Base-by-base conservation (phyloP, 1,139 yeast species). In the Magnusiomyces ingens region DNA sequence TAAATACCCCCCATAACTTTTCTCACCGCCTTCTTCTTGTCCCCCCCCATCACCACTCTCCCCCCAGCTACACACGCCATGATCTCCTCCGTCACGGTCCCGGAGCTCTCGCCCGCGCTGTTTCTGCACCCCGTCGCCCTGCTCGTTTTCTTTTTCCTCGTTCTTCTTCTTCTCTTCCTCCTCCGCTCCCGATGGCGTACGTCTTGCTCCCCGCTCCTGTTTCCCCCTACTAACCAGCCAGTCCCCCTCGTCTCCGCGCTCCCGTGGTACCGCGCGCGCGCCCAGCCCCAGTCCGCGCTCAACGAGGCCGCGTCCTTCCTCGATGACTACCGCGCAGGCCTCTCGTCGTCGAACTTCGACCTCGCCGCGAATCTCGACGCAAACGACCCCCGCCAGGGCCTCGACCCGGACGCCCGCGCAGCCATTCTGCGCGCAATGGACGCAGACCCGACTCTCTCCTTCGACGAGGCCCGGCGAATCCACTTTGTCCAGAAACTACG, bases 401-500 rank as follows among this genome's bases (percentile, higher is more conserved):
- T 87, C 46, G 82, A 80, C 65, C 79, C 73, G 41, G 64, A 58
- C 3, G 80, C 86, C 2, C 82, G 81, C 64, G 62, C 62, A 13
- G 77, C 73, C 53, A 80, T 87, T 17, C 71, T 72, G 55, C 60
- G 67, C 38, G 71, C 85, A 18, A 86, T 86, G 94, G 61, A 68
- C n/a, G 63, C 71, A 4, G 67, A 71, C 26, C 64, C 70, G 44
- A 65, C 72, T 22, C 55, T 84, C 40, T 63, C 77, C 1, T 87
- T 87, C 66, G 95, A 87, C 64, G 81, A 81, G 48, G 95, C 95
- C 1, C 72, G 95, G 54, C 68, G 78, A 12, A 64, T 73, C 52
- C 83, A 78, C 62, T 76, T 80, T 1, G 74, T 71, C 54, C 62
- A 66, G 18, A 71, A 71, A 58, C 74, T 86, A 64, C 70, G 72